Conservation (phyloP, 139 green algal species). For the Spirogloea muscicola region DNA sequence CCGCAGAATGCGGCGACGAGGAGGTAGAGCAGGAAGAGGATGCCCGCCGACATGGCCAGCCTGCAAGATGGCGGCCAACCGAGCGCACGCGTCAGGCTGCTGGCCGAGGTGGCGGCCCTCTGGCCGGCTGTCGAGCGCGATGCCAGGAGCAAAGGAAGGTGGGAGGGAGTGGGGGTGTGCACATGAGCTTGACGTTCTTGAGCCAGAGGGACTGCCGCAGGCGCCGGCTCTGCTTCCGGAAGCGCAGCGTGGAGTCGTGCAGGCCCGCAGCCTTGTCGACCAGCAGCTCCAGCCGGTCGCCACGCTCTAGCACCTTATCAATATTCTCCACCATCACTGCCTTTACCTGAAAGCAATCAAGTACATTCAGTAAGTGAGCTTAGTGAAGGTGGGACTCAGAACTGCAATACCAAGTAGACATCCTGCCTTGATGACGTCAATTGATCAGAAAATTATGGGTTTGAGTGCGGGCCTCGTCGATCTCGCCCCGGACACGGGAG, state of each 20-base stretch:
- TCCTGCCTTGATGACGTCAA: too few species aligned
- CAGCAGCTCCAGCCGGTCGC: conserved; percentile 89
- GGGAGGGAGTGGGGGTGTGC: not conserved
- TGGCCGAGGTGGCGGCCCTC: too few species aligned
- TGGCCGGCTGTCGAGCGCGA: too few species aligned
- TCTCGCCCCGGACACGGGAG: conserved; percentile 68
- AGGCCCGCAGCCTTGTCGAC: conserved; percentile 87
- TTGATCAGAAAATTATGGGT: too few species aligned
- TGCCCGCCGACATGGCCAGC: conserved; percentile 11
- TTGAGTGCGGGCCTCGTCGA: conserved; percentile 58
- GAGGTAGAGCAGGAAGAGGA: conserved; percentile 28
- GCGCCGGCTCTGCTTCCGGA: conserved; percentile 67
- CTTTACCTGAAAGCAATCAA: conserved; percentile 64
- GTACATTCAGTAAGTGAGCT: too few species aligned
- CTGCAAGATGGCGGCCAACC: not conserved
- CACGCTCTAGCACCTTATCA: conserved; percentile 82
- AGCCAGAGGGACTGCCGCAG: conserved; percentile 72
- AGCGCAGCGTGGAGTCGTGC: conserved; percentile 67
- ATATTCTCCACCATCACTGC: conserved; percentile 77
- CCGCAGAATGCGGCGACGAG: conserved; percentile 19
- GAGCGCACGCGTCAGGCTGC: not conserved
- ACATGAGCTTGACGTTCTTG: conserved; percentile 64
- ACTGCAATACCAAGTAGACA: too few species aligned
- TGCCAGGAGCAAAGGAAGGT: too few species aligned
- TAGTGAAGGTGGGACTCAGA: too few species aligned